Evolutionary conservation across 495 filamentous ascomycete genomes (phyloP), one percentile per base, ranked within the genome.

Genomic region (Jackrogersella multiformis): DNA sequence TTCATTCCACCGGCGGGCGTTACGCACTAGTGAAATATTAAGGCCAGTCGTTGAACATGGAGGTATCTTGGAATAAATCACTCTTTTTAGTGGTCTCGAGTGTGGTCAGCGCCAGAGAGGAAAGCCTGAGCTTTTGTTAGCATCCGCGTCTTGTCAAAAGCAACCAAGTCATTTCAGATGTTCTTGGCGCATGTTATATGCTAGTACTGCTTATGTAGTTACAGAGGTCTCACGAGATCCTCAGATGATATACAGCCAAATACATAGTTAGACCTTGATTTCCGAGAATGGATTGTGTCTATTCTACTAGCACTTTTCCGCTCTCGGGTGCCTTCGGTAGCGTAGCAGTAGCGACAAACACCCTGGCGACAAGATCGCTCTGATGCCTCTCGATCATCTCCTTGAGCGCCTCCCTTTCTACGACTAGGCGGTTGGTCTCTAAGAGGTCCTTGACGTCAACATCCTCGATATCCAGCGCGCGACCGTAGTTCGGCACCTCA

Each of bases 401-500:
- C 76, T 89, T 85, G 77, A 99, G 80, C 41, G 93, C 94, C 59
- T 78, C 77, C 78, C 88, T 88, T 85, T 99, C 95, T 69, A 99
- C 89, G 52, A 97, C 87, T 68, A 97, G 79, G 61, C 92, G 85
- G 39, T 90, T 90, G 38, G 90, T 86, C 81, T 95, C 91, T 73
- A 99, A 73, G 61, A 97, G 77, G 78, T 97, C 90, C 84, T 97
- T 97, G 38, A 97, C 93, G 84, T 97, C 94, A 38, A 97, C 90
- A 67, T 97, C 91, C 12, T 76, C 77, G 58, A 86, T 80, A 65
- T 84, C 82, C 75, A 91, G 72, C n/a, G 88, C 87, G 59, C 86
- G 85, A 9, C 89, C 92, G 64, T 89, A 83, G 64, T 84, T 79
- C n/a, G 84, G 82, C 49, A 88, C 80, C 30, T 84, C 80, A 28